Evolutionary conservation across 176 grass and related monocot species (phyloP).

Genomic region (Rhipidocladum racemiflorum): DNA sequence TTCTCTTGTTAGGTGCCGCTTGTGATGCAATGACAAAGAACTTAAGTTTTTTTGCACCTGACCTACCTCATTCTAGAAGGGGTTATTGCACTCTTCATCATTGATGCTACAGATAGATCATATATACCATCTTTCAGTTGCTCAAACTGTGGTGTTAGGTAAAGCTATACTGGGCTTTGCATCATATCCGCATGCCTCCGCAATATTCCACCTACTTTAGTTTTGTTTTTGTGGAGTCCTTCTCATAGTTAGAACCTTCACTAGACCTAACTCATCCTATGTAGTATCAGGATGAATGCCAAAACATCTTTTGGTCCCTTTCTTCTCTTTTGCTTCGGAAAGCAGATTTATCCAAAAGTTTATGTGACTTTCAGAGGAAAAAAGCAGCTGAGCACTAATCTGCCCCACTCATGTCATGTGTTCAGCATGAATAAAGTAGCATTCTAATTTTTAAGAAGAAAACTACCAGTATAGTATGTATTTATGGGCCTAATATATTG

Average conservation of each 20-base stretch:
- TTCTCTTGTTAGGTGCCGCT: constrained; percentile 45
- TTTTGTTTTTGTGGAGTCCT: constrained; percentile 16
- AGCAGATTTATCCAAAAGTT: constrained; percentile 44
- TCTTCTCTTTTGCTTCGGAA: constrained; percentile 28
- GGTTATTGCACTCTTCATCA: constrained; percentile 40
- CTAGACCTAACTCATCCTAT: constrained; percentile 48
- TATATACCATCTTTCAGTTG: constrained; percentile 44
- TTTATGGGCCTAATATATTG: constrained; percentile 8
- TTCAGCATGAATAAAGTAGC: constrained; percentile 27
- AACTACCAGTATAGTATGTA: neutral
- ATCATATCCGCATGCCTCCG: constrained; percentile 49
- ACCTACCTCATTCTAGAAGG: constrained; percentile 58
- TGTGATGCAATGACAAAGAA: constrained; percentile 48
- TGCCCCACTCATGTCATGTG: constrained; percentile 40
- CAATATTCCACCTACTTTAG: constrained; percentile 40
- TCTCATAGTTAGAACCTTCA: constrained; percentile 43
- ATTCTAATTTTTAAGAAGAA: constrained; percentile 22
- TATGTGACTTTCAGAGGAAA: constrained; percentile 28
- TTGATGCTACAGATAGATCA: constrained; percentile 46
- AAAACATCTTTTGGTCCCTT: constrained; percentile 32
- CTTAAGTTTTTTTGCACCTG: constrained; percentile 29
- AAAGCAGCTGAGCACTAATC: constrained; percentile 26
- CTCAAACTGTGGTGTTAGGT: constrained; percentile 54
- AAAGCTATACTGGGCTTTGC: constrained; percentile 44
- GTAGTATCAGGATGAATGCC: constrained; percentile 24